Conservation (phyloP, 345 rosid species). For the Eucalyptus cloeziana region DNA sequence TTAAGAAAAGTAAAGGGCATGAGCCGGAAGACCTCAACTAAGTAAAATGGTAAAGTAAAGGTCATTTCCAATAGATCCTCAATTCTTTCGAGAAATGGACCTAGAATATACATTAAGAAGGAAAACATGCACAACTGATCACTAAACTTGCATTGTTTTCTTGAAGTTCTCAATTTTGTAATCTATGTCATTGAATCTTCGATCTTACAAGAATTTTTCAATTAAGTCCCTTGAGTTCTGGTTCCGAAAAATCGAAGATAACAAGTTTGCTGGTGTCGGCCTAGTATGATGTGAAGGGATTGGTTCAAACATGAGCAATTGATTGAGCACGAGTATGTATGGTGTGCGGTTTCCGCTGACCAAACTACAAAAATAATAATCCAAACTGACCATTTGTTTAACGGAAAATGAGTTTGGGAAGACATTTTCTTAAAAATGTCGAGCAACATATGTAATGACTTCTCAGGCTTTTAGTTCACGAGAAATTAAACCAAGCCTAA, state of each 20-base stretch:
- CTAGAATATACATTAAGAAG: background rate
- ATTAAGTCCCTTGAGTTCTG: background rate
- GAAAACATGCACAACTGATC: background rate
- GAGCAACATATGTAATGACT: background rate
- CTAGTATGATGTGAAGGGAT: background rate
- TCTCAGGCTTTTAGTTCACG: background rate
- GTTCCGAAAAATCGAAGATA: background rate
- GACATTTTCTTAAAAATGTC: too few relatives aligned
- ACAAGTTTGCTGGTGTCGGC: background rate
- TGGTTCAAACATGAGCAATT: background rate
- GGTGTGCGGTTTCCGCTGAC: too few relatives aligned
- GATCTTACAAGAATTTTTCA: background rate
- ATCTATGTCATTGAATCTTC: background rate
- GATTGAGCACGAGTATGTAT: background rate
- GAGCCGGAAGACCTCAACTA: background rate
- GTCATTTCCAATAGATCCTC: background rate
- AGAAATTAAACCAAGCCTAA: background rate
- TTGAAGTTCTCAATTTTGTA: background rate
- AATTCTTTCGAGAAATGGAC: background rate
- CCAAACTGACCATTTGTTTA: too few relatives aligned
- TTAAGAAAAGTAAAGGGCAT: background rate
- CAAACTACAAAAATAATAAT: too few relatives aligned
- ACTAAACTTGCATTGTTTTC: background rate
- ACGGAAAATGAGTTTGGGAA: too few relatives aligned
- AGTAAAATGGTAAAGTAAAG: too few relatives aligned